Evolutionary conservation across 2,329 filamentous ascomycete genomes (phyloP).

Genomic region (Hymenoscyphus repandus): DNA sequence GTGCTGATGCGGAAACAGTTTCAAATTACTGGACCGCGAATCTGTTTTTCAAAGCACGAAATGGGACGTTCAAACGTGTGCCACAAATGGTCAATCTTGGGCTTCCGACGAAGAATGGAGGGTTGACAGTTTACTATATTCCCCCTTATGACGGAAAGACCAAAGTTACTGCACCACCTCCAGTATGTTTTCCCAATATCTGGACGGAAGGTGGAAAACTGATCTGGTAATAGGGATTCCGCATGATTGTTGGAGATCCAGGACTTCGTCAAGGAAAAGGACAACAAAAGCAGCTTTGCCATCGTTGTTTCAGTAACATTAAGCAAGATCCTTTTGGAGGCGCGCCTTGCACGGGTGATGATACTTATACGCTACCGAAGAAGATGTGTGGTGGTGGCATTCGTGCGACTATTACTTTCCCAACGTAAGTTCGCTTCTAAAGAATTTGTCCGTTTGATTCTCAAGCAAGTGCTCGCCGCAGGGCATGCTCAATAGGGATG

Average conservation of each 20-base stretch:
- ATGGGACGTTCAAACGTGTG: conserved; percentile 8
- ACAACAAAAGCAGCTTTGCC: conserved; percentile 1
- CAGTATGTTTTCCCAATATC: background rate
- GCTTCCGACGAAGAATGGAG: conserved; percentile 6
- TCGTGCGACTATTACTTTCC: conserved; percentile 32
- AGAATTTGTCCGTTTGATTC: background rate
- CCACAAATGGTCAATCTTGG: conserved; percentile 6
- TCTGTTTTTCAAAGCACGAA: conserved; percentile 5
- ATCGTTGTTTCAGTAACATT: conserved; percentile 4
- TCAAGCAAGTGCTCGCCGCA: too few relatives aligned
- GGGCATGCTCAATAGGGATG: too few relatives aligned
- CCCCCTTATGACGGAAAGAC: conserved; percentile 29
- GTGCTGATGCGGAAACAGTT: background rate
- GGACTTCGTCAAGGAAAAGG: background rate
- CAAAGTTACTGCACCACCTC: conserved; percentile 37
- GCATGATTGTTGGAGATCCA: conserved; percentile 7
- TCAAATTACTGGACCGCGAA: conserved; percentile 10
- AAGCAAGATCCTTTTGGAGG: conserved; percentile 5
- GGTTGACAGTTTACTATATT: conserved; percentile 14
- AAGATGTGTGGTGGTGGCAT: conserved; percentile 5
- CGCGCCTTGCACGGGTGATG: conserved; percentile 4
- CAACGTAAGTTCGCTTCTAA: conserved; percentile 30
- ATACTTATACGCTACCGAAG: conserved; percentile 2
- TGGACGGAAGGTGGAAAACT: background rate
- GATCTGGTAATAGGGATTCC: conserved; percentile 4